These are phyloP conservation scores for Eucalyptus leucophloia DNA, from an alignment of 345 rosid genomes.

Conservation along the genomic window DNA sequence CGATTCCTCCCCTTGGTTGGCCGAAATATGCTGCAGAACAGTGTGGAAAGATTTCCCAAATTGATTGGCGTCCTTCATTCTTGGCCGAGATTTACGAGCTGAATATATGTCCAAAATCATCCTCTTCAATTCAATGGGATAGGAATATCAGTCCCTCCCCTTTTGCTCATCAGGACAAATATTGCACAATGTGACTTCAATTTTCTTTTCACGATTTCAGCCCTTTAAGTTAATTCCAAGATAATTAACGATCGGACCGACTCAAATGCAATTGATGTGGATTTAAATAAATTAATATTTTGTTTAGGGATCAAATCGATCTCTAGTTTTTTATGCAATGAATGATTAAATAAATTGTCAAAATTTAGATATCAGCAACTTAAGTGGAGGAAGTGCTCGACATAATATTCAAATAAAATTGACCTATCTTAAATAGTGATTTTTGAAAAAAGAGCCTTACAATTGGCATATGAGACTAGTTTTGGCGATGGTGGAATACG, in stretches of 20 bases:
- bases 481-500: neutral
- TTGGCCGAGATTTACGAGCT: neutral
- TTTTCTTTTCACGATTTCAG: neutral
- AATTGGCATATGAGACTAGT: neutral
- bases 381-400: neutral
- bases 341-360: neutral
- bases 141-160: neutral
- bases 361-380: neutral
- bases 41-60: neutral
- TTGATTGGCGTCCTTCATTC: neutral
- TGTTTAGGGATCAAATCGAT: fast-evolving
- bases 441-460: no score
- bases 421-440: neutral
- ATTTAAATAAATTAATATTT: neutral
- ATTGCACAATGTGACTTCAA: neutral
- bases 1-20: neutral
- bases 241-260: fast-evolving
- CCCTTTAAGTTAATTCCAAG: neutral
- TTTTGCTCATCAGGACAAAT: neutral
- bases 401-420: neutral
- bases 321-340: fast-evolving
- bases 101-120: neutral
- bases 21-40: neutral
- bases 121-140: neutral
- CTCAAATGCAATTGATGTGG: neutral